Evolutionary conservation across 2,329 filamentous ascomycete species (phyloP), one percentile per base, ranked within the genome.

Genomic region (Zymoseptoria crescenta): DNA sequence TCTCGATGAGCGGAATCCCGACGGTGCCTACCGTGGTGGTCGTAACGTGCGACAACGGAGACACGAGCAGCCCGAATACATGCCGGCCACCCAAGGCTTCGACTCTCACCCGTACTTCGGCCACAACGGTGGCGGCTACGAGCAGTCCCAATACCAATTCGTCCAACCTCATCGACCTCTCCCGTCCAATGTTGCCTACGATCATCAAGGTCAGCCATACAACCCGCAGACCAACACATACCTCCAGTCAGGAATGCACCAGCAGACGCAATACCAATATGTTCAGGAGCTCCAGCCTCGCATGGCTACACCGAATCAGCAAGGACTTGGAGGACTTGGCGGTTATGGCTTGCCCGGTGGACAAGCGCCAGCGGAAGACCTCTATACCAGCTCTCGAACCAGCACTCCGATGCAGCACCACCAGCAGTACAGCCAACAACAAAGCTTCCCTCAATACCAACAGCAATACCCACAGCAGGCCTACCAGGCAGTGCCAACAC

Each of bases 261-360:
- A 68, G 57, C 58, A 59, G 10, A 35, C 52, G 24, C 63, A 65
- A 27, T 68, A 69, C 56, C 62, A 62, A 24, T 69, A 68, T 60
- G 62, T 68, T 55, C 65, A 68, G 41, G 69, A 71, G 13, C 58
- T 66, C 3, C 67, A 65, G 5, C 59, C 65, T 45, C 65, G 68
- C 19, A 64, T 65, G 2, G 64, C 68, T 3, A 70, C 69, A 3
- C 69, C 70, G n/a, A 45, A 45, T 7, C 35, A 45, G 35, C 35
- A 45, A 5, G 35, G 35, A 45, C 35, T 45, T 45, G 35, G 35
- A 16, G 35, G 35, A 13, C 62, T 71, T 20, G 70, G 69, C 49
- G 67, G 64, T 7, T 70, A 67, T 54, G 70, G 70, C n/a, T 54
- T 72, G n/a, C 70, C 70, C 4, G 67, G 69, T 16, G 65, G 67